Conservation (phyloP, 768 basidiomycete species). For the Mycena vitilis region DNA sequence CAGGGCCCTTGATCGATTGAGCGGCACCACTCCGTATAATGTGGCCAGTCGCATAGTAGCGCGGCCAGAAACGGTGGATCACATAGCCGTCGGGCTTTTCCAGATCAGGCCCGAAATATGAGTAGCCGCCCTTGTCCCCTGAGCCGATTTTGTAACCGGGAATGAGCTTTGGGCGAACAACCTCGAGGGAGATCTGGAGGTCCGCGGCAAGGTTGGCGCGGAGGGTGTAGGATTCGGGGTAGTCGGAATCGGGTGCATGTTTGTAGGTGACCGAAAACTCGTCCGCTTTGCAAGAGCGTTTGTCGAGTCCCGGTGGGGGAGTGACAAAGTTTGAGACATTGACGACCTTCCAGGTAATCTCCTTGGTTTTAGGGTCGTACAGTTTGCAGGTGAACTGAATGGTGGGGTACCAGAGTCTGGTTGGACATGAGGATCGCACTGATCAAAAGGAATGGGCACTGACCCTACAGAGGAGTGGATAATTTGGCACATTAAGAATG, state of each 20-base stretch:
- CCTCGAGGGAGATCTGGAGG: slow-evolving; percentile 81
- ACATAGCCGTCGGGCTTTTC: slow-evolving; percentile 85
- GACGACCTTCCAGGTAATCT: slow-evolving; percentile 86
- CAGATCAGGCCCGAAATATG: slow-evolving; percentile 83
- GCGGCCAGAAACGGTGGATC: slow-evolving; percentile 93
- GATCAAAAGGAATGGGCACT: slow-evolving; percentile 47
- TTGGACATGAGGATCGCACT: slow-evolving; percentile 21
- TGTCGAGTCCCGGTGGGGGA: slow-evolving; percentile 85
- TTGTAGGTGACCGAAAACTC: slow-evolving; percentile 83
- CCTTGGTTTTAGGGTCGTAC: slow-evolving; percentile 80
- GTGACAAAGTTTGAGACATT: slow-evolving; percentile 88
- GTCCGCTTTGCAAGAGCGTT: slow-evolving; percentile 87
- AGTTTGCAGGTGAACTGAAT: slow-evolving; percentile 95
- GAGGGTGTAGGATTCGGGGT: slow-evolving; percentile 83
- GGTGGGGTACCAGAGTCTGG: slow-evolving; percentile 91
- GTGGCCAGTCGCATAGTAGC: slow-evolving; percentile 69
- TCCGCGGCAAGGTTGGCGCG: slow-evolving; percentile 83
- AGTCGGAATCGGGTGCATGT: slow-evolving; percentile 63
- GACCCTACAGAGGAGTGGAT: slow-evolving; percentile 93
- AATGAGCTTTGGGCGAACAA: slow-evolving; percentile 73
- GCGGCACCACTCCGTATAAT: slow-evolving; percentile 76
- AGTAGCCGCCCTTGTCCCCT: slow-evolving; percentile 88
- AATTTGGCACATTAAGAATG: slow-evolving; percentile 82
- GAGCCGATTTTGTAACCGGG: slow-evolving; percentile 94
- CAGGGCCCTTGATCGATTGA: slow-evolving; percentile 66